phyloP scores from a whole-genome alignment of 2,329 filamentous ascomycete species.

The Hyphodiscus sp. region DNA sequence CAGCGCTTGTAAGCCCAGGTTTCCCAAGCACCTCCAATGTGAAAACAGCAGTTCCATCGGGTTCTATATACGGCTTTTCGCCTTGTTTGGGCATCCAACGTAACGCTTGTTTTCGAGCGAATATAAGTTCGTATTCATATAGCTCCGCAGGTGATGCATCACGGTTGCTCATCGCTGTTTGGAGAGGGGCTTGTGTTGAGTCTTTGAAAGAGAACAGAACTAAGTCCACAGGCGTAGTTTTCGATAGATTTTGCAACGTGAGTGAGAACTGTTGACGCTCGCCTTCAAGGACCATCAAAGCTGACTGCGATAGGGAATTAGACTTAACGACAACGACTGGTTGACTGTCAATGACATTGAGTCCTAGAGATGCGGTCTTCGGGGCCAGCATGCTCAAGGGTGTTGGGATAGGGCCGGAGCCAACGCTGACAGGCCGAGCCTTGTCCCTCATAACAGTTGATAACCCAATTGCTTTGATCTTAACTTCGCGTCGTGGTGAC shows the following conservation, averaged over 20 bases:
- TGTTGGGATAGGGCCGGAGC: slow-evolving; percentile 31
- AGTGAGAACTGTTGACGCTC: slow-evolving; percentile 73
- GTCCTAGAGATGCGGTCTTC: slow-evolving; percentile 46
- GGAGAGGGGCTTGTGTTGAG: slow-evolving; percentile 72
- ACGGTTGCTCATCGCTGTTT: slow-evolving; percentile 66
- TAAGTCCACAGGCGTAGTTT: slow-evolving; percentile 68
- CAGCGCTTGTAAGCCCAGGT: slow-evolving; percentile 71
- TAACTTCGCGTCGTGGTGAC: slow-evolving; percentile 61
- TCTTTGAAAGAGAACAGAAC: slow-evolving; percentile 85
- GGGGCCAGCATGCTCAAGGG: slow-evolving; percentile 36
- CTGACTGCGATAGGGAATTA: slow-evolving; percentile 73
- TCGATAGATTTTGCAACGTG: slow-evolving; percentile 71
- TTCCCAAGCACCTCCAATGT: slow-evolving; percentile 82
- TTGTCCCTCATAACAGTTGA: slow-evolving; percentile 35
- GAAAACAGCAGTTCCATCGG: slow-evolving; percentile 64
- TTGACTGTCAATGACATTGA: slow-evolving; percentile 74
- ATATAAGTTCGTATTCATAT: slow-evolving; percentile 78
- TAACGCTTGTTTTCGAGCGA: slow-evolving; percentile 67
- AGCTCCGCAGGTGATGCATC: slow-evolving; percentile 73
- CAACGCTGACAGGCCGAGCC: slow-evolving; percentile 27
- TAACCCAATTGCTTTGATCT: slow-evolving; percentile 71
- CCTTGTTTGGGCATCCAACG: slow-evolving; percentile 46
- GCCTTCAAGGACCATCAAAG: slow-evolving; percentile 88
- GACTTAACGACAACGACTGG: slow-evolving; percentile 71
- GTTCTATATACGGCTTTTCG: slow-evolving; percentile 52